A percentile compares a stretch with the other conserved stretches of the same genome.
Evolutionary conservation across 73 alveolate species (phyloP).

Genomic region (Blepharisma japonicum): DNA sequence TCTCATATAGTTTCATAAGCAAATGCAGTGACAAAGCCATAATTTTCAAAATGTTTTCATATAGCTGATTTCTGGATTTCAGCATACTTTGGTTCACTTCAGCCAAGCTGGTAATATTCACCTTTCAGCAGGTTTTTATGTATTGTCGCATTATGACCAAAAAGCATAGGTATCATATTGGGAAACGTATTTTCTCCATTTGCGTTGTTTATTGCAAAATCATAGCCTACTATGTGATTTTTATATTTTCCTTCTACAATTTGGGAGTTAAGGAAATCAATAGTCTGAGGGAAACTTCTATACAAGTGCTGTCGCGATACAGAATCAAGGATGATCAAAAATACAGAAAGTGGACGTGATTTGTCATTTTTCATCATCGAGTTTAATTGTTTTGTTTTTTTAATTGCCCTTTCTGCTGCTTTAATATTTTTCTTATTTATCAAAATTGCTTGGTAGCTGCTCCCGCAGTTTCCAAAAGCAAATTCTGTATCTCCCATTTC

Average conservation of each 20-base stretch:
- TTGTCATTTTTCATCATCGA: neutral
- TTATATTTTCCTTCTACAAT: constrained; percentile 10
- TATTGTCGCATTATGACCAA: neutral
- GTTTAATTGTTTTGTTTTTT: neutral
- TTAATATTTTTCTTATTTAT: neutral
- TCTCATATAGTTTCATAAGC: constrained; percentile 21
- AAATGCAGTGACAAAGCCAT: constrained; percentile 15
- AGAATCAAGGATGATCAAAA: neutral
- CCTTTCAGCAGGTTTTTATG: neutral
- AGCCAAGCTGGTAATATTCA: neutral
- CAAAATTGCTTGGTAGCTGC: neutral
- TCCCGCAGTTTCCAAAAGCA: neutral
- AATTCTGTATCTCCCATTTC: constrained; percentile 2
- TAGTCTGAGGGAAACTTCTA: constrained; percentile 12
- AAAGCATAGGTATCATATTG: constrained; percentile 18
- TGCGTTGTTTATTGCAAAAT: neutral
- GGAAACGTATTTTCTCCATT: constrained; percentile 21
- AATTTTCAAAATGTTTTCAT: constrained; percentile 19
- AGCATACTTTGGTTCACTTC: neutral
- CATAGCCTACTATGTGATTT: neutral
- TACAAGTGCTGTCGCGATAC: neutral
- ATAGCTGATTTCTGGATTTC: constrained; percentile 19
- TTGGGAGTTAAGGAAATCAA: neutral
- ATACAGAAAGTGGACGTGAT: neutral
- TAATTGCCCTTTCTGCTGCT: neutral